Percentiles rank a stretch among this genome's conserved stretches.
Conservation (phyloP, 2,329 filamentous ascomycete species). For the Ophiostoma ulmi region DNA sequence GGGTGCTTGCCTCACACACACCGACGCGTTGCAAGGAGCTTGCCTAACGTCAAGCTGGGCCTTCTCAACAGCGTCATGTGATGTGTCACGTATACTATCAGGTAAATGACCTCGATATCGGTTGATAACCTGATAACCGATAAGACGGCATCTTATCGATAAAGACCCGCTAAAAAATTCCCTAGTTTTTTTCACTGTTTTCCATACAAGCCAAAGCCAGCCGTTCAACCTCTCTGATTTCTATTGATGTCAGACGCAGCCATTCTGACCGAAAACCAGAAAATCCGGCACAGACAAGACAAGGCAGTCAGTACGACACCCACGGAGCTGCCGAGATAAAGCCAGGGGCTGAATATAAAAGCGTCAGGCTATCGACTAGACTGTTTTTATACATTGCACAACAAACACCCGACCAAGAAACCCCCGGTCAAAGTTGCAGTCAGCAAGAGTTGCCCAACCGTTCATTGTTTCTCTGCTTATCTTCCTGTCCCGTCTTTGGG, state of each 20-base stretch:
- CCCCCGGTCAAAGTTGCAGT: neutral
- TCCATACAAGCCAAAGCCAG: constrained; percentile 9
- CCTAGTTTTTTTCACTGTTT: constrained; percentile 21
- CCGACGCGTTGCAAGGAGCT: constrained; percentile 36
- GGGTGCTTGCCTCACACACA: constrained; percentile 29
- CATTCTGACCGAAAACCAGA: neutral
- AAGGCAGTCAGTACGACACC: constrained; percentile 26
- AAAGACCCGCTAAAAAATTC: constrained; percentile 21
- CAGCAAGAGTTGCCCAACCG: neutral
- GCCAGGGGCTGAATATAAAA: neutral
- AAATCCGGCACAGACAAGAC: neutral
- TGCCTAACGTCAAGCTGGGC: constrained; percentile 32
- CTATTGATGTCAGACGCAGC: constrained; percentile 1
- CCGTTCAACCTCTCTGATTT: neutral
- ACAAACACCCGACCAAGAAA: neutral
- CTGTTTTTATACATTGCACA: neutral
- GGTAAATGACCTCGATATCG: no score
- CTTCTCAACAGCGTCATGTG: constrained; percentile 17
- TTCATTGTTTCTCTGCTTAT: neutral
- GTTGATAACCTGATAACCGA: neutral
- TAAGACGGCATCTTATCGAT: constrained; percentile 22
- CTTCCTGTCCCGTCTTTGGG: neutral
- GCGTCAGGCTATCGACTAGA: neutral
- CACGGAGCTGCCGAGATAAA: neutral
- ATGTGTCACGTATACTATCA: neutral